Evolutionary conservation across 2,329 filamentous ascomycete genomes (phyloP).

Genomic region (Cadophora sp.): DNA sequence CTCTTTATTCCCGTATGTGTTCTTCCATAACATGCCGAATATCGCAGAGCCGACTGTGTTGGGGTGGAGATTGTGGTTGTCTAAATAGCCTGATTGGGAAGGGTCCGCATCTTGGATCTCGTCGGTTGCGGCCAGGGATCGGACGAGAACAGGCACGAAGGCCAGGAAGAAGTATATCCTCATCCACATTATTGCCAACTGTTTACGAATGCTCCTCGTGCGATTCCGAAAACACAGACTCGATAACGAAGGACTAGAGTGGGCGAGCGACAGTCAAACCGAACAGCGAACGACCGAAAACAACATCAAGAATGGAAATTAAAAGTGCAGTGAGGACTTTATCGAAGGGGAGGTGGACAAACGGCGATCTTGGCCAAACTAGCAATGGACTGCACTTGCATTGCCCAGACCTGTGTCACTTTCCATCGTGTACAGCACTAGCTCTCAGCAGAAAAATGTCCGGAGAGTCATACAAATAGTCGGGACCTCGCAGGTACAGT

Average conservation of each 20-base stretch:
- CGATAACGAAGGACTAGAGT: background rate
- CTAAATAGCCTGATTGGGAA: slow-evolving; percentile 48
- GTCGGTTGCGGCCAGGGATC: slow-evolving; percentile 31
- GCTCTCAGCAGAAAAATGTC: background rate
- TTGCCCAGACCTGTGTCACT: background rate
- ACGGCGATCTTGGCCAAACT: background rate
- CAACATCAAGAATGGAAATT: background rate
- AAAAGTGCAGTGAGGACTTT: background rate
- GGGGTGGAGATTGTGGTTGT: slow-evolving; percentile 52
- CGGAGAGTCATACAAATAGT: background rate
- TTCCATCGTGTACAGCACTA: background rate
- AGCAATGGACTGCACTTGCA: background rate
- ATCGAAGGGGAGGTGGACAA: background rate
- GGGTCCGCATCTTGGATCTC: slow-evolving; percentile 43
- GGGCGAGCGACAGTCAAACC: background rate
- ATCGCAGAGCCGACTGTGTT: slow-evolving; percentile 44
- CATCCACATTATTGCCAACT: slow-evolving; percentile 23
- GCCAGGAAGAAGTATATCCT: slow-evolving; percentile 26
- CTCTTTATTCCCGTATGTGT: slow-evolving; percentile 43
- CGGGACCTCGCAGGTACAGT: background rate
- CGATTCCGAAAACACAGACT: background rate
- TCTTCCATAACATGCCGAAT: slow-evolving; percentile 49
- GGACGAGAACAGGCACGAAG: slow-evolving; percentile 29
- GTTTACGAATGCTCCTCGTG: background rate
- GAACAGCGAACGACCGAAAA: background rate